Evolutionary conservation across 2,329 filamentous ascomycete species (phyloP), one percentile per base, ranked within the genome.

Genomic region (Aspergillus neotritici): DNA sequence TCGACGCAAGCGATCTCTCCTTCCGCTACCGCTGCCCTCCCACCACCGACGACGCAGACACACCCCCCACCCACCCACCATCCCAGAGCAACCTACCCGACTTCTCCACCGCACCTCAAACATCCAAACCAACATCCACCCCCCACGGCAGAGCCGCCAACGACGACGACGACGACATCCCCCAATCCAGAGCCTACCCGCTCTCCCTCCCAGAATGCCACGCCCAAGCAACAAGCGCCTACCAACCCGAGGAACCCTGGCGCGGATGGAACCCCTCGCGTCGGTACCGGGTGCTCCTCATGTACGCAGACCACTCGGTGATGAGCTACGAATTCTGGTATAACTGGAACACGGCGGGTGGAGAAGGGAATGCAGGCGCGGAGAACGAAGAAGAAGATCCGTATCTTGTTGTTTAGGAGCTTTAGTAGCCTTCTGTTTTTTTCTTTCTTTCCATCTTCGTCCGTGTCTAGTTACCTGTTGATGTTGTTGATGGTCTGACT

Each of bases 241-340:
- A 66, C 28, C 54, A 58, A n/a, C 63, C 65, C 5, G 51, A 58
- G 10, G 64, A 68, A 44, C 36, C 37, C 33, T 71, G 69, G 66
- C 64, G 65, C 32, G 63, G 66, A 11, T 60, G 56, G 38, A 65
- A 68, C 34, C 60, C 62, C 14, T 71, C 65, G 12, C 68, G 72
- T 14, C 64, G 66, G 34, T 74, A 74, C 48, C 60, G 80, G 21
- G 50, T 84, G 14, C 58, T 84, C 48, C 61, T 84, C 54, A 72
- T 73, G 46, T 83, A 75, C 57, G 62, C 60, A 12, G 75, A 83
- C 56, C 72, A 79, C 48, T 74, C 73, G 0, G 65, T 82, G 6
- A 58, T 82, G 63, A 77, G 71, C 46, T 84, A 82, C 62, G 80
- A 83, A 63, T 67, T 83, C 30, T 72, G 64, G 62, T 68, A 69